Percentiles rank a stretch among this genome's conserved stretches.
Evolutionary conservation across 176 grass and related monocot genomes (phyloP).

Genomic region (Musa itinerans): DNA sequence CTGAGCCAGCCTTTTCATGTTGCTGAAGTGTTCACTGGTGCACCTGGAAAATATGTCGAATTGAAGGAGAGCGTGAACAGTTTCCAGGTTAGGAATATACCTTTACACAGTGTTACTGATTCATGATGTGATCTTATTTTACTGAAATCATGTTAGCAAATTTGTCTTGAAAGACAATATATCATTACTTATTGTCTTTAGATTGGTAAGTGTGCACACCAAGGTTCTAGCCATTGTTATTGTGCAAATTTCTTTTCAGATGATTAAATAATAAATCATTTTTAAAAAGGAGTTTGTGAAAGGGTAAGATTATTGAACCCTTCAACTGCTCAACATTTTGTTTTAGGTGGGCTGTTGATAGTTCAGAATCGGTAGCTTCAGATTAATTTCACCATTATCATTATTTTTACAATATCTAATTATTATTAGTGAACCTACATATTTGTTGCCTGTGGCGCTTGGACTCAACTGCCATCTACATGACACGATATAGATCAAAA

Average conservation of each 20-base stretch:
- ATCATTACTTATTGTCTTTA: neutral
- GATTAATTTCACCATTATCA: no score
- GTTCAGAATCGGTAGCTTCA: no score
- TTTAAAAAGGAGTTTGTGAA: no score
- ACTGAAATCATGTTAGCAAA: neutral
- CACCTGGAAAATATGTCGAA: conserved; percentile 14
- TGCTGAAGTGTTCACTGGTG: conserved; percentile 28
- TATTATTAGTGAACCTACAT: no score
- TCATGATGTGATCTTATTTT: neutral
- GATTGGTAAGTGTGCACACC: no score
- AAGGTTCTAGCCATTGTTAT: neutral
- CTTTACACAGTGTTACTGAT: neutral
- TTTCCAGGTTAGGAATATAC: neutral
- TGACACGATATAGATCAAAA: no score
- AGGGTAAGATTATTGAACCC: no score
- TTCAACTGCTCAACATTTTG: neutral
- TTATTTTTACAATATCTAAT: no score
- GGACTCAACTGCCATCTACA: no score
- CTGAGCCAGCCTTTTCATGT: conserved; percentile 25
- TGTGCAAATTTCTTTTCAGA: neutral
- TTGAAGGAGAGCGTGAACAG: conserved; percentile 14
- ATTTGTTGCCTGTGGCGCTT: no score
- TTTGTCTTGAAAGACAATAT: neutral
- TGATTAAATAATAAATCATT: neutral
- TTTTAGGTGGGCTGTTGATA: neutral